Conservation (phyloP, 176 grass and related monocot species). For the Pontederia crassipes region DNA sequence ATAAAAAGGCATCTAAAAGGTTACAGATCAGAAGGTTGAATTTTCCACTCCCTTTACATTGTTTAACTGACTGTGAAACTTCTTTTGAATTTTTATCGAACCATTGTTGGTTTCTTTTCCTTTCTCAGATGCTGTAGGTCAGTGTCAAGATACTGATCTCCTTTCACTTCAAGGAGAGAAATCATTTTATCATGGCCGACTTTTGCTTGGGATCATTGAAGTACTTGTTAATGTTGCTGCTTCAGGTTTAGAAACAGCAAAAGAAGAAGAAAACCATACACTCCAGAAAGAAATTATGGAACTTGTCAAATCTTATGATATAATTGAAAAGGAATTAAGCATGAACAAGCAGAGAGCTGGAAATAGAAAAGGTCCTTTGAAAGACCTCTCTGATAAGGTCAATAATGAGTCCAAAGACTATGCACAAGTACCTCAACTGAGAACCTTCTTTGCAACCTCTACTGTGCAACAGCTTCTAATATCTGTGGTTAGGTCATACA, state of each 20-base stretch:
- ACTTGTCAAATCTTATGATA: constrained; percentile 41
- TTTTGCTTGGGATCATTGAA: constrained; percentile 53
- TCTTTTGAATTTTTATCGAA: not conserved
- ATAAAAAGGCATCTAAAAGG: constrained; percentile 45
- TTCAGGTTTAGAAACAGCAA: constrained; percentile 44
- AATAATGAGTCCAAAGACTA: constrained; percentile 30
- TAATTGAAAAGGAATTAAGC: constrained; percentile 45
- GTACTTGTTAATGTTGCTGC: constrained; percentile 48
- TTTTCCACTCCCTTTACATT: not conserved
- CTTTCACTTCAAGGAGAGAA: constrained; percentile 29
- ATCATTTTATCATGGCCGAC: constrained; percentile 24
- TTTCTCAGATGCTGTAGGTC: constrained; percentile 42
- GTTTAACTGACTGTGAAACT: constrained; percentile 6
- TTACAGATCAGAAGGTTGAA: constrained; percentile 51
- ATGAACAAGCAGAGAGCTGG: constrained; percentile 32
- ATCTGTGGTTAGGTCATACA: constrained; percentile 34
- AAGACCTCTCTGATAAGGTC: constrained; percentile 32
- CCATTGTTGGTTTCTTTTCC: not conserved
- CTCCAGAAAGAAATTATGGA: constrained; percentile 75
- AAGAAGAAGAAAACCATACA: constrained; percentile 35
- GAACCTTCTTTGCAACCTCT: constrained; percentile 38
- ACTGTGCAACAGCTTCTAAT: constrained; percentile 51
- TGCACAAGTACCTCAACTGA: constrained; percentile 31
- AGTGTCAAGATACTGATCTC: constrained; percentile 40
- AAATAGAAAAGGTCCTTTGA: constrained; percentile 33